Conservation (phyloP, 257 asterid species). For the Scutellaria barbata region DNA sequence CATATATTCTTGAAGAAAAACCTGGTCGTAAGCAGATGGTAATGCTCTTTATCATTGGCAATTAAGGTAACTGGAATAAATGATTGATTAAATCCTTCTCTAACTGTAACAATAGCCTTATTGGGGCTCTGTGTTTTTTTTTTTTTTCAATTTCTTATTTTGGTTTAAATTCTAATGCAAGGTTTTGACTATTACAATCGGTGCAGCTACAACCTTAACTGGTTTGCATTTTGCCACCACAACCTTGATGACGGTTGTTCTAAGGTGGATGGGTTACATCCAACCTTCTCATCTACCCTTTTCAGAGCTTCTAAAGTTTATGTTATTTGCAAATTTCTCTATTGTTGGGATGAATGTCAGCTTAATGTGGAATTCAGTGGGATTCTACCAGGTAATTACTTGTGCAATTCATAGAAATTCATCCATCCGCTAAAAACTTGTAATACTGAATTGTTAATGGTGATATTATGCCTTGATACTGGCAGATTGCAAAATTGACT, state of each 20-base stretch:
- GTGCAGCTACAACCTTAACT: constrained; percentile 95
- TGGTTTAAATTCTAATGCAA: constrained; percentile 12
- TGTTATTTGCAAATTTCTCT: constrained; percentile 91
- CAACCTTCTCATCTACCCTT: constrained; percentile 90
- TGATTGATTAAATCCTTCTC: constrained; percentile 4
- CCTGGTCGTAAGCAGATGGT: constrained; percentile 12
- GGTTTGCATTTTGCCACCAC: constrained; percentile 97
- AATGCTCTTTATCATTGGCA: constrained; percentile 10
- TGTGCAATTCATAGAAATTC: constrained; percentile 8
- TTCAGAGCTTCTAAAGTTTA: constrained; percentile 83
- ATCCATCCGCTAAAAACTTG: constrained; percentile 12
- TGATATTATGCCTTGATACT: constrained; percentile 39
- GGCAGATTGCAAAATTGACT: constrained; percentile 94
- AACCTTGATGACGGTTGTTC: constrained; percentile 90
- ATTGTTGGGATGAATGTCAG: constrained; percentile 99
- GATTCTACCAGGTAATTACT: constrained; percentile 88
- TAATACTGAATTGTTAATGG: constrained; percentile 22
- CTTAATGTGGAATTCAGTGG: constrained; percentile 99
- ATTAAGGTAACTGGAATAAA: constrained; percentile 8
- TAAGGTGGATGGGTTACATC: constrained; percentile 96
- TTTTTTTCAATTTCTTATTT: constrained; percentile 16
- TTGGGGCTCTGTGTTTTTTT: not conserved
- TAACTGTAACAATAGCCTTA: constrained; percentile 22
- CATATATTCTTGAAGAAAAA: constrained; percentile 25
- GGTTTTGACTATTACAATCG: constrained; percentile 40